These are phyloP conservation scores for Mycogone perniciosa DNA, from an alignment of 2,329 filamentous ascomycete species.

Conservation along the genomic window DNA sequence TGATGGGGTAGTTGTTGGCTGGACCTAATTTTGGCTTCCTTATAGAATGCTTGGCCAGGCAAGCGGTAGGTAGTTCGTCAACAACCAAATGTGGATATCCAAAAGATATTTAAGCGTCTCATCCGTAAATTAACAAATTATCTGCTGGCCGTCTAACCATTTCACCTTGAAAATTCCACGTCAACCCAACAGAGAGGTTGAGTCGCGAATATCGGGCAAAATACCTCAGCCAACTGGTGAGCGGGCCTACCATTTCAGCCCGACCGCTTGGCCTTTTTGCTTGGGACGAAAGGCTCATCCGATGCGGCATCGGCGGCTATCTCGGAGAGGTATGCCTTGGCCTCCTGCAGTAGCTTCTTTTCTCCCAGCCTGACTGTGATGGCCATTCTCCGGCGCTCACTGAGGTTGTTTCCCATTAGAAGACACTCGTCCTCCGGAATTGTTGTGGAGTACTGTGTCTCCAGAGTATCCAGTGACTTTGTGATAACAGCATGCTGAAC, in stretches of 20 bases:
- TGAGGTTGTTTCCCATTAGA: constrained; percentile 24
- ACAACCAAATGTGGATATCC: no score
- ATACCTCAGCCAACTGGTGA: background rate
- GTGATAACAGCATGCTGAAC: constrained; percentile 36
- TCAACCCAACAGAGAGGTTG: no score
- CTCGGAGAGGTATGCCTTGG: constrained; percentile 31
- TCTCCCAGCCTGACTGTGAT: constrained; percentile 64
- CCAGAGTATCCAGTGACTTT: constrained; percentile 31
- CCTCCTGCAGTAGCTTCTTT: constrained; percentile 57
- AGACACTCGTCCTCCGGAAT: constrained; percentile 35
- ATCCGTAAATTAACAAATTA: no score
- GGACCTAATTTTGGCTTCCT: no score
- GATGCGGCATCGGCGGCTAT: constrained; percentile 14
- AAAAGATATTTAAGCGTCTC: no score
- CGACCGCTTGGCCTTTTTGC: constrained; percentile 26
- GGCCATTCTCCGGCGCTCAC: constrained; percentile 50
- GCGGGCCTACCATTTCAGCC: constrained; percentile 12
- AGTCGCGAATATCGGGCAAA: background rate
- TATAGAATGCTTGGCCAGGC: no score
- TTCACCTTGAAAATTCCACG: no score
- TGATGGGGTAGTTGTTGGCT: no score
- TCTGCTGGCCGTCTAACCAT: no score
- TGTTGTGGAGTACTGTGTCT: constrained; percentile 37
- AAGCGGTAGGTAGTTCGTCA: no score
- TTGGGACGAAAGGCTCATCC: constrained; percentile 19